Evolutionary conservation across 169 alveolate genomes (phyloP).

Genomic region (Cryptosporidium parvum): DNA sequence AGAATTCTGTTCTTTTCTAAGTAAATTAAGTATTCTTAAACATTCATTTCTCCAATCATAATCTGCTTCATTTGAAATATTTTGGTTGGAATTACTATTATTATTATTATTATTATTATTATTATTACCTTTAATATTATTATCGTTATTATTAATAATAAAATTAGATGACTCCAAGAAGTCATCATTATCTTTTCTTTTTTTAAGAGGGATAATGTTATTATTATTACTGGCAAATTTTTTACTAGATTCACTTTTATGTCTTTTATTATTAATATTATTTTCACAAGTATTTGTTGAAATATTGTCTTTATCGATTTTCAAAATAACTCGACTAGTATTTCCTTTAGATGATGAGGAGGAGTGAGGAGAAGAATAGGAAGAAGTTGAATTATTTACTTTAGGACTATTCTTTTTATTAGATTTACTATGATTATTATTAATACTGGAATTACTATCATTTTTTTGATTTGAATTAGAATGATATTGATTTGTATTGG

Average conservation of each 20-base stretch:
- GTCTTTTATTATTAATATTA: neutral
- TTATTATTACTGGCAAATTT: slow-evolving; percentile 2
- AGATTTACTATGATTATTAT: no score
- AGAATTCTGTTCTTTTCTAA: slow-evolving; percentile 56
- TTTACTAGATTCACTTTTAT: neutral
- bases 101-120: no score
- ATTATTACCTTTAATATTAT: no score
- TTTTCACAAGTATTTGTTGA: neutral
- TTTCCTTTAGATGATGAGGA: neutral
- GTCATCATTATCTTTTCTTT: slow-evolving; percentile 11
- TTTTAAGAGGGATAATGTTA: slow-evolving; percentile 14
- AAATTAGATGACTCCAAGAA: neutral
- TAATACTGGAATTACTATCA: neutral
- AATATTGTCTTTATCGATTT: slow-evolving; percentile 11
- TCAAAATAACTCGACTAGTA: neutral
- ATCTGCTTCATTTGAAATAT: neutral
- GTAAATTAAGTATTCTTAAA: slow-evolving; percentile 35
- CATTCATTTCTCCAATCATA: slow-evolving; percentile 61
- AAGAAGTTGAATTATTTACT: neutral
- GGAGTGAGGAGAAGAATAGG: neutral
- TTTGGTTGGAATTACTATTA: neutral
- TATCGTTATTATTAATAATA: neutral
- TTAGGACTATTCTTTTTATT: no score
- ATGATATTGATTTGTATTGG: neutral
- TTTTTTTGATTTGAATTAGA: no score